A percentile compares a stretch with the other conserved stretches of the same genome.
Conservation (phyloP, 192 early-diverging fungal species). For the Phycomyces nitens region DNA sequence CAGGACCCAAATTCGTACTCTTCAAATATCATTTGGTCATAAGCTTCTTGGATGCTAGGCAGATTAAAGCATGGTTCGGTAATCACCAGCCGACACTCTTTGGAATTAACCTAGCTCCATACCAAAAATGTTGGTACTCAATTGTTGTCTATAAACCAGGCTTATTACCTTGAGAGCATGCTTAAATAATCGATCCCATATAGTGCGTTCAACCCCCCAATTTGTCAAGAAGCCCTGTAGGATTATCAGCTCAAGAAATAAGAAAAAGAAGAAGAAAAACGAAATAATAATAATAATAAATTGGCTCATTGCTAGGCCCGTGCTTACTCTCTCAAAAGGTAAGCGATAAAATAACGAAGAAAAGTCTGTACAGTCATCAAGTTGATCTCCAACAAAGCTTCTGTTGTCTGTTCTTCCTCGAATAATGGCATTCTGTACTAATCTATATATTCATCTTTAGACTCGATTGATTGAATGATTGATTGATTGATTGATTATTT, state of each 20-base stretch:
- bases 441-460: conserved; percentile 17
- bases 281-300: too few relatives aligned
- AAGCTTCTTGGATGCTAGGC: conserved; percentile 59
- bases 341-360: conserved; percentile 70
- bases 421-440: conserved; percentile 59
- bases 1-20: conserved; percentile 68
- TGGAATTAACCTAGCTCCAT: conserved; percentile 49
- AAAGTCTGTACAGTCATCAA: conserved; percentile 58
- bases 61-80: conserved; percentile 85
- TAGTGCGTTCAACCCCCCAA: conserved; percentile 74
- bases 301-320: background rate
- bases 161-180: conserved; percentile 59
- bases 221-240: conserved; percentile 63
- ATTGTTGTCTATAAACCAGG: too few relatives aligned
- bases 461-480: background rate
- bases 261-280: too few relatives aligned
- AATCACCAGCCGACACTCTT: conserved; percentile 56
- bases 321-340: conserved; percentile 71
- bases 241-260: conserved; percentile 7
- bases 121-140: background rate
- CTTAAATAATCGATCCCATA: conserved; percentile 77
- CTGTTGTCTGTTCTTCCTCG: conserved; percentile 52
- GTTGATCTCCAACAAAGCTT: conserved; percentile 67
- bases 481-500: background rate
- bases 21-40: conserved; percentile 86